Base-by-base conservation (phyloP, 805 yeast species). In the Grigorovia transvaalensis region DNA sequence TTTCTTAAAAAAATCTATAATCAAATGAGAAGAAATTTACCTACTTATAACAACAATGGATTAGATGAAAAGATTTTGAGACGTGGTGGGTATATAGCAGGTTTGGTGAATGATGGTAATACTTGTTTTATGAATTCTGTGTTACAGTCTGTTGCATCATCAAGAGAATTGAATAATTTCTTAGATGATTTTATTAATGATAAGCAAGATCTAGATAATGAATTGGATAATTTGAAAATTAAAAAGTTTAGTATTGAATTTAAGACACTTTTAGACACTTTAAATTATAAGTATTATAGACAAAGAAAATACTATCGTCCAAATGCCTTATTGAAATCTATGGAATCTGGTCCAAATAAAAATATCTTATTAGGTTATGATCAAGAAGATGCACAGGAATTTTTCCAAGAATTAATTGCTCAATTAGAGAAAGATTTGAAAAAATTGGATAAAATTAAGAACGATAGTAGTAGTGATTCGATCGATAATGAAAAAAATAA, bases 301-400 rank as follows among this genome's bases (percentile, higher is more conserved):
- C 69, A 73, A 15, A 70, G 72, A 53, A 76, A 82, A 1, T 84
- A 79, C 54, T 85, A 80, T 57, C 81, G 77, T 57, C 82, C 93
- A 0, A 77, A 73, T 51, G 73, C 74, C 15, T 67, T 86, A 46
- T 65, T 85, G 50, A 81, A 78, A 60, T 77, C 79, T 5, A 84
- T 86, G 88, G 77, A 85, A 4, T 84, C 84, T 61, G 85, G 88
- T 0, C 90, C 93, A 13, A 83, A 82, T 58, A 85, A 81, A 61
- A 84, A 83, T 63, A 77, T 88, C 54, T 81, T 89, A 59, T 68
- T 81, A 51, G 93, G 96, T 1, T 88, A 88, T 63, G 88, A 87
- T 62, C 98, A 90, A 69, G 96, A 90, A 66, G 98, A 90, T 70
- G 97, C 97, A 0, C 96, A 90, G 68, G 98, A 90, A 66, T 90